Base-by-base conservation (phyloP, 208 protist species). In the Vickermania ingenoplastis region DNA sequence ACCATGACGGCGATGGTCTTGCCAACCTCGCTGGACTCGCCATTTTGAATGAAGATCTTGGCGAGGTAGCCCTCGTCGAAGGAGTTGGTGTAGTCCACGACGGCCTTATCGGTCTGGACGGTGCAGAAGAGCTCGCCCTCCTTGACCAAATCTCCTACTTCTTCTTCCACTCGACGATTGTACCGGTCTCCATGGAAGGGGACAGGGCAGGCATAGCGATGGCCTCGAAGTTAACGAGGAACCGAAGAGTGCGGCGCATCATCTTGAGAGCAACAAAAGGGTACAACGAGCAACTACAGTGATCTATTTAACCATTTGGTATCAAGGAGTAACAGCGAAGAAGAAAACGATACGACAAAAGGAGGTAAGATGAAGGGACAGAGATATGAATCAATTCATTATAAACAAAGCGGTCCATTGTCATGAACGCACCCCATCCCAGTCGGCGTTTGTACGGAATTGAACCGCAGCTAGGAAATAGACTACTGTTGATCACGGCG, bases 51-150 rank as follows among this genome's bases (percentile, higher is more conserved):
- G 30, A 97, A 85, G 57, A 98, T 96, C 75, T 98, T 97, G 4
- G 96, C 97, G 17, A 99, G 67, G 67, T 96, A 96, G 61, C 96
- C 97, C 1, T 65, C 54, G 25, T 97, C 95, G 30, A 98, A 97
- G 27, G 75, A 80, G 61, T 89, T 86, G 50, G 97, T 97, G 70
- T 97, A 97, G 73, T 97, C 96, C 63, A 98, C 89, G 0, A 97
- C 95, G 13, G 97, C 96, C 85, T 99, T 99, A 80, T 99, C 97
- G 2, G 97, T 99, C 82, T 99, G 94, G 28, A 98, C 82, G 24
- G 91, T 83, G 65, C 80, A 90, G 68, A 98, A 79, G 25, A 97
- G 78, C n/a, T 98, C 95, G 41, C 91, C 94, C 55, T 91, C 78
- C 45, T 89, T 85, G 41, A 99, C 81, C 3, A 83, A 36, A 22